A percentile compares a stretch with the other conserved stretches of the same genome.
Evolutionary conservation across 2,329 filamentous ascomycete species (phyloP).

Genomic region (Colletotrichum sublineola): DNA sequence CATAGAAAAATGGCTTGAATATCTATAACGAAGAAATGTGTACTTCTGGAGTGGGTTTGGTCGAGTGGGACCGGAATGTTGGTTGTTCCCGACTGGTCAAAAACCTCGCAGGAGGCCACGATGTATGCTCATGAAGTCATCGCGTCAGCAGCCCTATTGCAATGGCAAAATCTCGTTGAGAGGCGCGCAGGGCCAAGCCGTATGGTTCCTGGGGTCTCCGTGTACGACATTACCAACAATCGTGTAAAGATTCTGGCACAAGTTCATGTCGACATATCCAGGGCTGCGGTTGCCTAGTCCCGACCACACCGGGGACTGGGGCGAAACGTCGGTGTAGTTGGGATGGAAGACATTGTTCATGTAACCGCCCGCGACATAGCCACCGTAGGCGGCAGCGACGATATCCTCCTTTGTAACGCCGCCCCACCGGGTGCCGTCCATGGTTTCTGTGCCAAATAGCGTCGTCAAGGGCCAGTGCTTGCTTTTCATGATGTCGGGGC

Average conservation of each 20-base stretch:
- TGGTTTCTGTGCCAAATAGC: background rate
- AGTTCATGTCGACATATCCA: constrained; percentile 10
- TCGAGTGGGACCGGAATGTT: no score
- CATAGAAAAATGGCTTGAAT: no score
- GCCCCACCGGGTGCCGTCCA: constrained; percentile 6
- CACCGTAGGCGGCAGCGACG: constrained; percentile 12
- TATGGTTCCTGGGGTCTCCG: background rate
- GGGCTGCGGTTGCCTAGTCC: background rate
- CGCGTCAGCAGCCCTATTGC: no score
- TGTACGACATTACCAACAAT: constrained; percentile 8
- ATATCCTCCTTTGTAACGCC: constrained; percentile 22
- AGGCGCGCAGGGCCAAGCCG: constrained; percentile 9
- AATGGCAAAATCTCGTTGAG: no score
- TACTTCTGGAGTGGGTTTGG: no score
- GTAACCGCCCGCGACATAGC: constrained; percentile 7
- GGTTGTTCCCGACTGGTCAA: no score
- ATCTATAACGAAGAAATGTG: no score
- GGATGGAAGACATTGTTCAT: constrained; percentile 7
- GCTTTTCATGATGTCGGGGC: constrained; percentile 8
- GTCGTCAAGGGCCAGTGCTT: constrained; percentile 16
- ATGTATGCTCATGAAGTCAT: no score
- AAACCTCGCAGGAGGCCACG: no score
- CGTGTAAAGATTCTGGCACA: constrained; percentile 15
- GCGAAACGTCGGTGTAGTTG: constrained; percentile 14
- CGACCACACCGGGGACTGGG: background rate